Base-by-base conservation (phyloP, 202 grass and related monocot species). In the Setaria viridis region DNA sequence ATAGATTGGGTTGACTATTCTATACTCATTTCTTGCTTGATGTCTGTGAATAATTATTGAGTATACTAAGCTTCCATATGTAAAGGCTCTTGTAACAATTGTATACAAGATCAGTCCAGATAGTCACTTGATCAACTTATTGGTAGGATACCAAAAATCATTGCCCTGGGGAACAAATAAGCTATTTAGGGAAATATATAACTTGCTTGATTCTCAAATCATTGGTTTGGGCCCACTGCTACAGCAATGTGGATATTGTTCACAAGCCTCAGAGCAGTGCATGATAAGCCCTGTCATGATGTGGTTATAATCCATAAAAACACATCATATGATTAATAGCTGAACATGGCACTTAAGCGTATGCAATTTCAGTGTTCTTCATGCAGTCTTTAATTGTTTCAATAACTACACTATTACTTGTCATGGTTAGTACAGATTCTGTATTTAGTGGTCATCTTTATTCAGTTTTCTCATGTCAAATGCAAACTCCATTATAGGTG, bases 401-500 rank as follows among this genome's bases (percentile, higher is more conserved):
- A 79, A 71, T 41, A 59, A 70, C 50, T 43, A 11, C 37, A 45
- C 9, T 12, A 17, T 33, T 15, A 46, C 4, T 32, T 74, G 20
- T 57, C 78, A 39, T 79, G 20, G 1, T 60, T 81, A 35, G 11
- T n/a, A 20, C 34, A 17, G 1, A 46, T 56, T 62, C 72, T 72
- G 43, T 82, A 34, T 72, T 79, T 12, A 71, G 1, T 65, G 29
- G 11, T 69, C 49, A 62, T 82, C 9, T 48, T 73, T 11, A 70
- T 77, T 87, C 55, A 85, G 39, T 51, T 57, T 76, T 85, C 45
- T 77, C 76, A 77, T 80, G 56, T 53, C 62, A 81, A 79, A 85
- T 29, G 46, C 79, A 55, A 72, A 77, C 60, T 49, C 29, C 50
- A 73, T 76, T 72, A 62, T 84, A 98, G 96, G 88, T 98, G 51